Evolutionary conservation across 768 basidiomycete genomes (phyloP).

Genomic region (Dioszegia crocea): DNA sequence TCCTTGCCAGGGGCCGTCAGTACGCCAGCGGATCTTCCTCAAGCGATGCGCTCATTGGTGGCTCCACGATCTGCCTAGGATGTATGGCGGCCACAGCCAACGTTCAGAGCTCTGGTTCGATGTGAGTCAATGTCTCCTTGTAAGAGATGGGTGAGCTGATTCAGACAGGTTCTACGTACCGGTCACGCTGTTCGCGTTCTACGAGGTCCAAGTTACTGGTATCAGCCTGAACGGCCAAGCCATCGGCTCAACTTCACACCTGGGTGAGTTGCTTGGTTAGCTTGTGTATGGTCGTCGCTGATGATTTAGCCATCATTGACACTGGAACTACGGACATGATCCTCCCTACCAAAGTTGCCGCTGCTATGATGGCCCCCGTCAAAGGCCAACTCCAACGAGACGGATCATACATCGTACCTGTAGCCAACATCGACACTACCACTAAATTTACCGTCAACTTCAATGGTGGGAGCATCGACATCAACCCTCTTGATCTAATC

Average conservation of each 20-base stretch:
- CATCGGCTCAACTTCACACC: conserved; percentile 1
- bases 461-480: neutral
- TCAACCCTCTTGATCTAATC: conserved; percentile 12
- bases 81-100: conserved; percentile 4
- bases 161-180: conserved; percentile 8
- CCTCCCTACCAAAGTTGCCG: conserved; percentile 7
- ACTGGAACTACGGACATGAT: conserved; percentile 11
- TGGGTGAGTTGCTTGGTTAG: neutral
- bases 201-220: conserved; percentile 2
- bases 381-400: conserved; percentile 9
- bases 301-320: conserved; percentile 3
- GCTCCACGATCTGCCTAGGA: conserved; percentile 5
- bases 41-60: neutral
- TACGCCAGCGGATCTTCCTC: neutral
- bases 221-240: conserved; percentile 3
- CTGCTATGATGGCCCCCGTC: conserved; percentile 8
- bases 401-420: conserved; percentile 11
- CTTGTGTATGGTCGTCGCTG: neutral
- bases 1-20: conserved; percentile 5
- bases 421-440: neutral
- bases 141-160: neutral
- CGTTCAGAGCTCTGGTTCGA: neutral
- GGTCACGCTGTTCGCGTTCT: conserved; percentile 9
- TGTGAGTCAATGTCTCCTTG: neutral
- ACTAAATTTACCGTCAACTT: conserved; percentile 9